Evolutionary conservation across 2,329 filamentous ascomycete genomes (phyloP).

Genomic region (Ceratocystis papillata): DNA sequence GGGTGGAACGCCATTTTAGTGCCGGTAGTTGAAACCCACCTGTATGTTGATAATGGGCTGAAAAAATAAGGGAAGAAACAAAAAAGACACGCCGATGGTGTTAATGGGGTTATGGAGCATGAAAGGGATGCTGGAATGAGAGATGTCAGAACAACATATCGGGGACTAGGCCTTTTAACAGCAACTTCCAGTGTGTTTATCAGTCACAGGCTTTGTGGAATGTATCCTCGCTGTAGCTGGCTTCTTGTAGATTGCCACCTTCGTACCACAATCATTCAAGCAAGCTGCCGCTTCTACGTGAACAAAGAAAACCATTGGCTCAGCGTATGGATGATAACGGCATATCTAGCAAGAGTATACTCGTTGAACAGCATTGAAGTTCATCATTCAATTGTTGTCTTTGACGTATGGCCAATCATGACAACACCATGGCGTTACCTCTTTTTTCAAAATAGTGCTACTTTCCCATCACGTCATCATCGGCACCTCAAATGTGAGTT

Average conservation of each 20-base stretch:
- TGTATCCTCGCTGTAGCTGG: background rate
- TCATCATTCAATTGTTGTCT: too few species aligned
- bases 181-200: background rate
- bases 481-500: background rate
- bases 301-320: too few species aligned
- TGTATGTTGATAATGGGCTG: too few species aligned
- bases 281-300: background rate
- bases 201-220: background rate
- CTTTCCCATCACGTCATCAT: too few species aligned
- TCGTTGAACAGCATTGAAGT: too few species aligned
- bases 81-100: too few species aligned
- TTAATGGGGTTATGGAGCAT: background rate
- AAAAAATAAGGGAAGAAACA: background rate
- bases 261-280: background rate
- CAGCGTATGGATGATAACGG: too few species aligned
- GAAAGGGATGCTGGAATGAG: slow-evolving; percentile 1
- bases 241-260: background rate
- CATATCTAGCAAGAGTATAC: too few species aligned
- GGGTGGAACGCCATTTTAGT: background rate
- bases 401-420: too few species aligned
- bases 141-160: background rate
- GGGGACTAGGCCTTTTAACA: background rate
- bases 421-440: too few species aligned
- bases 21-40: background rate
- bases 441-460: too few species aligned